Evolutionary conservation across 192 early-diverging fungal genomes (phyloP).

Genomic region (Rhizoclosmatium globosum): DNA sequence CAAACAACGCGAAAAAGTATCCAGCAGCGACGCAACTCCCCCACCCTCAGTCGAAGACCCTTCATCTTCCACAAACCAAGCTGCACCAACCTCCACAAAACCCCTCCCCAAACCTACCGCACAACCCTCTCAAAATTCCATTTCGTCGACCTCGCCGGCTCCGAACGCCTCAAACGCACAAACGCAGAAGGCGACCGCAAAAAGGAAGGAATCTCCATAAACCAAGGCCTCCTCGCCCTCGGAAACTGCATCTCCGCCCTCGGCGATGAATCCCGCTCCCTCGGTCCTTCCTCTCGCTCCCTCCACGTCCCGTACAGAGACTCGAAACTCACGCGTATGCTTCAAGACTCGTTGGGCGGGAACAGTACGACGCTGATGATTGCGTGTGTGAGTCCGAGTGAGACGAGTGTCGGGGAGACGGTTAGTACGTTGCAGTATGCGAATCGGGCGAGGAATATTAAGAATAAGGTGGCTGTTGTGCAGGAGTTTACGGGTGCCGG

Average conservation of each 20-base stretch:
- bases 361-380: slow-evolving; percentile 94
- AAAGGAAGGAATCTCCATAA: slow-evolving; percentile 97
- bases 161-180: slow-evolving; percentile 93
- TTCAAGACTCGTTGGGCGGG: slow-evolving; percentile 96
- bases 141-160: slow-evolving; percentile 99
- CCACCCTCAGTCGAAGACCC: background rate
- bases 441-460: slow-evolving; percentile 94
- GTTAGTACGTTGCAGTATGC: slow-evolving; percentile 97
- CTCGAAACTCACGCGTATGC: slow-evolving; percentile 93
- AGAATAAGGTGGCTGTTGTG: slow-evolving; percentile 87
- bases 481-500: slow-evolving; percentile 57
- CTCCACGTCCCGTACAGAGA: slow-evolving; percentile 96
- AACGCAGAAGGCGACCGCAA: slow-evolving; percentile 90
- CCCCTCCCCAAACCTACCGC: slow-evolving; percentile 8
- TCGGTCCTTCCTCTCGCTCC: background rate
- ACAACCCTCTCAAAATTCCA: slow-evolving; percentile 87
- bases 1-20: slow-evolving; percentile 58
- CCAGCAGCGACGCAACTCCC: background rate
- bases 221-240: slow-evolving; percentile 92
- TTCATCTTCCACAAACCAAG: background rate
- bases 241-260: slow-evolving; percentile 99
- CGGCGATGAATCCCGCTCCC: slow-evolving; percentile 69
- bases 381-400: slow-evolving; percentile 91
- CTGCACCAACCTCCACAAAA: background rate
- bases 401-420: slow-evolving; percentile 86